Conservation (phyloP, 108 stramenopile genomes). For the Skeletonema marinoi region DNA sequence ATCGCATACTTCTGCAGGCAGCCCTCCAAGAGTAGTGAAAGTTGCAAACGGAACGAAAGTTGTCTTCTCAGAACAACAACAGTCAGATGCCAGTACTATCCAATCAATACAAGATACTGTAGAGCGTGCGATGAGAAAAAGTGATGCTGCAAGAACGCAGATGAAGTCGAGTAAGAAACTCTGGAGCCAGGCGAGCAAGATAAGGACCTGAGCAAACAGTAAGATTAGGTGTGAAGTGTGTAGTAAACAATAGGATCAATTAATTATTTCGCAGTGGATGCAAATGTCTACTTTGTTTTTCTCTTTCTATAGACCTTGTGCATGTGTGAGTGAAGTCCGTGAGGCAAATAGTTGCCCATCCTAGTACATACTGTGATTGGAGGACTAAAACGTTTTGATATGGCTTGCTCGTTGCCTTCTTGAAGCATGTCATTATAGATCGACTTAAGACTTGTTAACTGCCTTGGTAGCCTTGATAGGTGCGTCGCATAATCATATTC, state of each 20-base stretch:
- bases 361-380: background rate
- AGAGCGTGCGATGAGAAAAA: background rate
- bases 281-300: background rate
- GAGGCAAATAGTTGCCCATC: background rate
- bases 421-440: background rate
- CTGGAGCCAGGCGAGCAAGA: background rate
- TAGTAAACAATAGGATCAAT: background rate
- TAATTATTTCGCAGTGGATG: background rate
- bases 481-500: background rate
- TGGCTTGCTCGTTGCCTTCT: background rate
- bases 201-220: background rate
- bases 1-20: background rate
- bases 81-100: slow-evolving; percentile 2
- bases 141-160: background rate
- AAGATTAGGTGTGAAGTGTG: background rate
- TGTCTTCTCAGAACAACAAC: background rate
- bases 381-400: background rate
- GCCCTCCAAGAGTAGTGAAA: background rate
- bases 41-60: background rate
- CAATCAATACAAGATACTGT: background rate
- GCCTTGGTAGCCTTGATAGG: background rate
- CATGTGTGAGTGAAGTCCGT: background rate
- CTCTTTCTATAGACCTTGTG: background rate
- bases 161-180: background rate
- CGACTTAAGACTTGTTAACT: background rate